Conservation (phyloP, 176 grass and related monocot species). For the Carex pumila region DNA sequence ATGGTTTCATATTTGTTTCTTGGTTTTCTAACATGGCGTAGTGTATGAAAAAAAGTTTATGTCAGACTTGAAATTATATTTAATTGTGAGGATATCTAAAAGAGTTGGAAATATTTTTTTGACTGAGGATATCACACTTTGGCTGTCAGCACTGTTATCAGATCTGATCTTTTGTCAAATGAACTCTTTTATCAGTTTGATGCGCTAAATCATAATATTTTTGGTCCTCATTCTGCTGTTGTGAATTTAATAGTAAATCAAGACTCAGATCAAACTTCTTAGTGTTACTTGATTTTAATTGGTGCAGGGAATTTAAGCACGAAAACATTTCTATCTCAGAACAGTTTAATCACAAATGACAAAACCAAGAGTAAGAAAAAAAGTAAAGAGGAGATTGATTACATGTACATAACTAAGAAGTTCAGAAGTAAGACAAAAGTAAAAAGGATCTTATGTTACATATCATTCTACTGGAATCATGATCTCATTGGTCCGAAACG, state of each 20-base stretch:
- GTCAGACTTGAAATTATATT: not conserved
- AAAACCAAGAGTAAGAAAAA: not conserved
- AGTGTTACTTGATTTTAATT: not conserved
- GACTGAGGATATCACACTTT: not conserved
- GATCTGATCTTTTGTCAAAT: not conserved
- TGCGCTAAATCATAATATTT: not conserved
- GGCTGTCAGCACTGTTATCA: not conserved
- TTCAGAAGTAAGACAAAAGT: not conserved
- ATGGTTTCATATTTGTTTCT: not conserved
- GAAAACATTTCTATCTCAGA: not conserved
- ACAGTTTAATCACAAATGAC: not conserved
- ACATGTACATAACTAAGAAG: not conserved
- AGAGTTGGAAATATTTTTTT: not conserved
- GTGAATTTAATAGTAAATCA: no score
- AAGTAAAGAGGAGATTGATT: not conserved
- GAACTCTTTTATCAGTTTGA: not conserved
- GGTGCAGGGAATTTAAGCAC: not conserved
- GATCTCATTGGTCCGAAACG: conserved; percentile 86
- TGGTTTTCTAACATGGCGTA: not conserved
- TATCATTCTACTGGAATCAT: conserved; percentile 76
- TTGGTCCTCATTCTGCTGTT: no score
- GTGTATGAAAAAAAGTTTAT: not conserved
- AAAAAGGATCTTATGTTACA: not conserved
- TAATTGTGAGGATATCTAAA: not conserved
- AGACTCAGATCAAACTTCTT: not conserved